phyloP scores from a whole-genome alignment of 2,329 filamentous ascomycete species.

The Gyromitra esculenta region DNA sequence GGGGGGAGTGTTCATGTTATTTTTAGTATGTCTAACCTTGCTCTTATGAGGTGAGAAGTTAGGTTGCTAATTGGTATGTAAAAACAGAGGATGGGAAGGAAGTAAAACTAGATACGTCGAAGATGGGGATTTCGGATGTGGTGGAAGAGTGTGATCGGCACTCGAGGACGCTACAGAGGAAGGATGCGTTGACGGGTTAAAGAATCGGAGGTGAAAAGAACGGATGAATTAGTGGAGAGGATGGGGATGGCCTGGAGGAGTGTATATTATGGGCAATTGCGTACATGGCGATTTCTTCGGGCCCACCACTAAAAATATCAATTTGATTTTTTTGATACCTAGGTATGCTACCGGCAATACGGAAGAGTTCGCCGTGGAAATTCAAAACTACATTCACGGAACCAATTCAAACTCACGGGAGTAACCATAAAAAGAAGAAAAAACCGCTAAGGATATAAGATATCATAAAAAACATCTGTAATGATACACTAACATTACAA shows the following conservation, averaged over 20 bases:
- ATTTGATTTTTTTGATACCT: constrained; percentile 20
- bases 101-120: constrained; percentile 81
- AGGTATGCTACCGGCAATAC: not conserved
- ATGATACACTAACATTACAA: constrained; percentile 42
- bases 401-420: too few relatives aligned
- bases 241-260: not conserved
- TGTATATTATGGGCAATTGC: constrained; percentile 40
- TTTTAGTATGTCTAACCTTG: constrained; percentile 73
- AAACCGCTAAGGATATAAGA: constrained; percentile 3
- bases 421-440: not conserved
- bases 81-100: constrained; percentile 87
- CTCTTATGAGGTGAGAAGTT: not conserved
- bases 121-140: constrained; percentile 84
- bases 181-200: constrained; percentile 75
- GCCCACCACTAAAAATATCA: constrained; percentile 1
- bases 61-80: not conserved
- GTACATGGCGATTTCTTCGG: not conserved
- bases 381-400: not conserved
- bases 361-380: not conserved
- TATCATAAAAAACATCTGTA: constrained; percentile 25
- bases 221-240: not conserved
- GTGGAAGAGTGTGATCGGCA: constrained; percentile 90
- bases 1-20: constrained; percentile 77
- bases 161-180: constrained; percentile 81
- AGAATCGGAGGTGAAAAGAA: not conserved